Evolutionary conservation across 179 eudicot species (phyloP).

Genomic region (Gypsophila paniculata): DNA sequence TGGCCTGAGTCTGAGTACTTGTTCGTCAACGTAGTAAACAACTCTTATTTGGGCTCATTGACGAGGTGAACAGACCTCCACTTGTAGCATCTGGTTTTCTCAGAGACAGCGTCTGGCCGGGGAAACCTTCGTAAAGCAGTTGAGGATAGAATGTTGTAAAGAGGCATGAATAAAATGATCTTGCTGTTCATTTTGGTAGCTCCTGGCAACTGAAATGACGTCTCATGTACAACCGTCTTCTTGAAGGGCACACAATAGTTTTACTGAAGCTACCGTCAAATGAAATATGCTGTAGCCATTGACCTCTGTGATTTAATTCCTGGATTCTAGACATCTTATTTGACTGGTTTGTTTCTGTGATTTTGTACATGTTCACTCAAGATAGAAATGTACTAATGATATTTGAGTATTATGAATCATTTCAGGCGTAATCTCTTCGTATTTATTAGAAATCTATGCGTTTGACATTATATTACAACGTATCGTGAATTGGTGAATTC

Average conservation of each 20-base stretch:
- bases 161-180: conserved; percentile 1
- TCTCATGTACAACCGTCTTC: not conserved
- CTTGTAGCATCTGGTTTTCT: no score
- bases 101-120: not conserved
- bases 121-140: conserved; percentile 15
- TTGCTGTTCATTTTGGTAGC: conserved; percentile 14
- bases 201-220: not conserved
- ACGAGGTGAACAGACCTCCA: conserved; percentile 6
- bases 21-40: conserved; percentile 15
- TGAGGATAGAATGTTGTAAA: conserved; percentile 2
- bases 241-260: conserved; percentile 1
- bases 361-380: not conserved
- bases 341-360: not conserved
- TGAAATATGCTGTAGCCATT: not conserved
- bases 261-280: not conserved
- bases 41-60: not conserved
- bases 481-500: no score
- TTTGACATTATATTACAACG: no score
- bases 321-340: no score
- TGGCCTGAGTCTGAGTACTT: conserved; percentile 9
- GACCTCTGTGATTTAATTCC: not conserved
- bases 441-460: no score
- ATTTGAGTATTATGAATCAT: not conserved
- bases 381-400: not conserved
- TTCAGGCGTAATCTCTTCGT: no score